Evolutionary conservation across 2,329 filamentous ascomycete genomes (phyloP).

Genomic region (Xylariaceae sp.): DNA sequence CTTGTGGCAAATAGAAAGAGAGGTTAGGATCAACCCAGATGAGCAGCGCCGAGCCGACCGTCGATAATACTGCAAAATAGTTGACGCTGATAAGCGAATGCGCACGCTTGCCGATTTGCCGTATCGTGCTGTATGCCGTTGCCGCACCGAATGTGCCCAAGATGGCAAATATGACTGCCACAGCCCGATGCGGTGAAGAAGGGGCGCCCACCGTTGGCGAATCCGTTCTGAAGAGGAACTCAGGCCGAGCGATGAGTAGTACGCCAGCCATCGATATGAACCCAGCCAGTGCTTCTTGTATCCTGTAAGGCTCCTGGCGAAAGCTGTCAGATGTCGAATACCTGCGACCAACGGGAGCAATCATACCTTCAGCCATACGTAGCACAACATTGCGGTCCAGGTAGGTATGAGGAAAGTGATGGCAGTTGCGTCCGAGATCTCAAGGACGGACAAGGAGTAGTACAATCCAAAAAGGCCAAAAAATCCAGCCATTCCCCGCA

Average conservation of each 20-base stretch:
- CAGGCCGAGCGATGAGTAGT: slow-evolving; percentile 69
- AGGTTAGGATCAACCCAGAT: slow-evolving; percentile 47
- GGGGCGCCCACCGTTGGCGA: slow-evolving; percentile 23
- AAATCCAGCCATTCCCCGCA: slow-evolving; percentile 59
- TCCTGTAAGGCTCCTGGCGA: slow-evolving; percentile 64
- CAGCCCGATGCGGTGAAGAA: slow-evolving; percentile 58
- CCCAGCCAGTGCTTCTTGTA: slow-evolving; percentile 65
- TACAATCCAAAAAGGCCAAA: slow-evolving; percentile 54
- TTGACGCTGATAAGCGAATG: slow-evolving; percentile 75
- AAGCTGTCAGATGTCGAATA: slow-evolving; percentile 35
- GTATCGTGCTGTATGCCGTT: slow-evolving; percentile 67
- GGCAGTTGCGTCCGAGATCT: slow-evolving; percentile 73
- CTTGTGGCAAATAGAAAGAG: slow-evolving; percentile 34
- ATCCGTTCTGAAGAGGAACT: slow-evolving; percentile 47
- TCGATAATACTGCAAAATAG: slow-evolving; percentile 68
- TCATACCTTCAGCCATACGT: slow-evolving; percentile 46
- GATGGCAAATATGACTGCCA: slow-evolving; percentile 62
- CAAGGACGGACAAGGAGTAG: slow-evolving; percentile 59
- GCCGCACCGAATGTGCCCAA: slow-evolving; percentile 67
- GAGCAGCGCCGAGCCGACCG: slow-evolving; percentile 58
- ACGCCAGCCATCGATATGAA: slow-evolving; percentile 69
- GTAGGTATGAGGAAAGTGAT: slow-evolving; percentile 75
- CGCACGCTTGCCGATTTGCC: slow-evolving; percentile 69
- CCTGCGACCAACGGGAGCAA: background rate
- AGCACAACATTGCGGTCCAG: slow-evolving; percentile 60